Evolutionary conservation across 2,329 filamentous ascomycete genomes (phyloP), one percentile per base, ranked within the genome.

Genomic region (Biscogniauxia marginata): DNA sequence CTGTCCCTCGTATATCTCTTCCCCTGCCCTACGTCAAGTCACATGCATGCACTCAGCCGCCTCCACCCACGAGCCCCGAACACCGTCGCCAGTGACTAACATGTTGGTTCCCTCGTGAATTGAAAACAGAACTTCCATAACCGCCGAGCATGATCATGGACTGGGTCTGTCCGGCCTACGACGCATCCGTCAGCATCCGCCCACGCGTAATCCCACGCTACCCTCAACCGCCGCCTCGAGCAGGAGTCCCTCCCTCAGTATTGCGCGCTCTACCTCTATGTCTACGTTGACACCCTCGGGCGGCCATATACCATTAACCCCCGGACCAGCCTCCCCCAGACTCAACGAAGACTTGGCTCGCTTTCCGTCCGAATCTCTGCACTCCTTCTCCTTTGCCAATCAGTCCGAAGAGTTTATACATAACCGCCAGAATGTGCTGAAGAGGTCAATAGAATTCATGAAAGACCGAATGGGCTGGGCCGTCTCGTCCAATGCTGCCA

Each of bases 351-450:
- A 99, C 70, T 83, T 99, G 47, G 88, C 87, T 47, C 88, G 93
- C 50, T 99, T 99, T 71, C 93, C 95, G 1, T 91, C 91, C 65
- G 95, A 99, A 71, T 99, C 95, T 5, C 79, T 99, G 48, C 95
- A 99, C 74, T 99, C 95, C 1, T 99, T 99, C 76, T 98, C 93
- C 11, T 99, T 99, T 73, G 91, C 95, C 44, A 91, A 96, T 65
- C 93, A 96, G 74, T 93, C 93, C 3, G 93, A 96, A 69, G 93
- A 98, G 60, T 86, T 91, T 60, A 81, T 98, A 54, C 90, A 96
- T 71, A 96, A 85, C 71, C 88, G 95, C 53, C 93, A 98, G 72
- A 96, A 91, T 78, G 89, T 96, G 30, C 73, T 99, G 67, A 96
- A 96, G 75, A 84, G 93, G 57, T 96, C 93, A 7, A 88, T 97